A percentile compares a stretch with the other conserved stretches of the same genome.
Conservation (phyloP, 108 stramenopile species). For the Pseudonitzschia multiseries region DNA sequence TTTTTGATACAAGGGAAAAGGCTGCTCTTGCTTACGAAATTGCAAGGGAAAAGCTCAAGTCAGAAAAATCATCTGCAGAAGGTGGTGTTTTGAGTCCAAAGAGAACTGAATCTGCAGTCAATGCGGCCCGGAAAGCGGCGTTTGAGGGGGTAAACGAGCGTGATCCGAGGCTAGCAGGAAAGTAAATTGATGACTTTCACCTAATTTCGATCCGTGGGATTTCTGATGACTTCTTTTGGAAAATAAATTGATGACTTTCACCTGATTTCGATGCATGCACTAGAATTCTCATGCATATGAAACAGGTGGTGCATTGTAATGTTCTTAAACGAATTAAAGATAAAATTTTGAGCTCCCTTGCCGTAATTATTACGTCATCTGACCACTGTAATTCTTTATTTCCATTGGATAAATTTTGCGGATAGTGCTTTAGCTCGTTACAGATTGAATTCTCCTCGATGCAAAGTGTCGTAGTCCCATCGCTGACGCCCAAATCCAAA, state of each 20-base stretch:
- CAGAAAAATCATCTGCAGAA: conserved; percentile 31
- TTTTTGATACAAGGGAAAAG: conserved; percentile 75
- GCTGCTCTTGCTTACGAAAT: conserved; percentile 80
- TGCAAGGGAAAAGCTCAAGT: conserved; percentile 69
- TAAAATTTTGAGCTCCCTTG: neutral
- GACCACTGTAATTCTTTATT: too few relatives aligned
- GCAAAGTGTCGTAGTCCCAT: neutral
- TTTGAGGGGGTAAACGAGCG: conserved; percentile 83
- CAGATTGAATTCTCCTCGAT: neutral
- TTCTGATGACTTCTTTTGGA: neutral
- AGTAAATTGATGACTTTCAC: neutral
- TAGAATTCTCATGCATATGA: too few relatives aligned
- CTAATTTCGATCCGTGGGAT: too few relatives aligned
- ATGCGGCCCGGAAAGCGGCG: conserved; percentile 77
- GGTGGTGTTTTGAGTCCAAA: conserved; percentile 43
- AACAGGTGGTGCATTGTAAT: neutral
- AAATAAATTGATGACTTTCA: too few relatives aligned
- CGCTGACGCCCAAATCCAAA: conserved; percentile 4
- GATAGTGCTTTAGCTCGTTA: neutral
- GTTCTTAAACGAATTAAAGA: neutral
- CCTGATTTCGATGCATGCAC: too few relatives aligned
- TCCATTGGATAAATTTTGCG: too few relatives aligned
- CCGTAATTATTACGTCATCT: too few relatives aligned
- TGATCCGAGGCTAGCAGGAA: conserved; percentile 16
- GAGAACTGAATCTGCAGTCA: conserved; percentile 69